These are phyloP conservation scores for Globisporangium canariense DNA, from an alignment of 352 stramenopile genomes.

Conservation along the genomic window DNA sequence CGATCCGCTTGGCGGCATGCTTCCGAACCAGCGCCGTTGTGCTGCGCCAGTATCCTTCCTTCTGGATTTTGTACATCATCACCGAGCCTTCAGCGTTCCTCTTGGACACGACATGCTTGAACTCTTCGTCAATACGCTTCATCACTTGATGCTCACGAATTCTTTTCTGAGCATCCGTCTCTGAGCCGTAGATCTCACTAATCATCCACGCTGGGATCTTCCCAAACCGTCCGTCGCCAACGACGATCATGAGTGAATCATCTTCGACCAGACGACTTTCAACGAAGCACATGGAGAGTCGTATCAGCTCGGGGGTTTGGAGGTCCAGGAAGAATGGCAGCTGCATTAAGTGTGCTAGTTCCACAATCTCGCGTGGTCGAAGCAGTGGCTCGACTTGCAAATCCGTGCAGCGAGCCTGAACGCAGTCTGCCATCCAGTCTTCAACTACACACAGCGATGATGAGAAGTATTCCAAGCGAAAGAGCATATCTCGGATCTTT, in stretches of 20 bases:
- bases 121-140: constrained; percentile 10
- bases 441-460: constrained; percentile 7
- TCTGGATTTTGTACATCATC: constrained; percentile 19
- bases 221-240: constrained; percentile 10
- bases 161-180: background rate
- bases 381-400: constrained; percentile 18
- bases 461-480: constrained; percentile 12
- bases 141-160: background rate
- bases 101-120: constrained; percentile 1
- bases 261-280: constrained; percentile 14
- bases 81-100: constrained; percentile 1
- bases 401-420: background rate
- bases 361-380: constrained; percentile 13
- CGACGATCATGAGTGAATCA: constrained; percentile 16
- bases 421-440: background rate
- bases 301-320: constrained; percentile 22
- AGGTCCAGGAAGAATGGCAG: constrained; percentile 32
- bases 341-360: constrained; percentile 23
- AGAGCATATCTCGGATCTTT: constrained; percentile 11
- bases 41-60: constrained; percentile 15
- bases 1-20: constrained; percentile 5
- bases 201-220: constrained; percentile 11
- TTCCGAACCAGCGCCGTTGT: constrained; percentile 9
- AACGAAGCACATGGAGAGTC: constrained; percentile 27
- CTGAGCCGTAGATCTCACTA: background rate